phyloP scores from a whole-genome alignment of 768 basidiomycete species.

The Tephrocybe sp. region DNA sequence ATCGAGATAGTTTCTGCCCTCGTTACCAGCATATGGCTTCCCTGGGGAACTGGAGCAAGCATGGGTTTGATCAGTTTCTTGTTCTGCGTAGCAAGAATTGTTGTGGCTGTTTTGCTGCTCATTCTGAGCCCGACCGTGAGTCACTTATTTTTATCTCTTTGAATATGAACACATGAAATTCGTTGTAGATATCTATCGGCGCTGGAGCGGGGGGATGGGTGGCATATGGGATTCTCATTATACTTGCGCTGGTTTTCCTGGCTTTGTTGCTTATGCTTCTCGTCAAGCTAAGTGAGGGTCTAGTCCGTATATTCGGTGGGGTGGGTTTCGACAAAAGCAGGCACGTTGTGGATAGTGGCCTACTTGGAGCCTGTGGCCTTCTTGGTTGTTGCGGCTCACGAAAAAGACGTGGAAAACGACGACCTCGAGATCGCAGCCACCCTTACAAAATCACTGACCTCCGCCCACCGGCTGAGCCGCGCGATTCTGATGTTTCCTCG shows the following conservation, averaged over 20 bases:
- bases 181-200: conserved; percentile 75
- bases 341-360: conserved; percentile 78
- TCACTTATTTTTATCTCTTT: conserved; percentile 11
- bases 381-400: conserved; percentile 62
- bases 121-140: conserved; percentile 87
- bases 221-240: conserved; percentile 86
- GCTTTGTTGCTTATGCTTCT: conserved; percentile 80
- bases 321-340: conserved; percentile 83
- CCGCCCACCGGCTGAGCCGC: conserved; percentile 17
- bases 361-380: conserved; percentile 80
- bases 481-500: conserved; percentile 48
- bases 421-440: conserved; percentile 15
- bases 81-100: conserved; percentile 87
- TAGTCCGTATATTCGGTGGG: conserved; percentile 71
- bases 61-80: conserved; percentile 97
- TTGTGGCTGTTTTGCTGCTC: conserved; percentile 85
- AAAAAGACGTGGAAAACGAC: conserved; percentile 31
- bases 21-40: conserved; percentile 90
- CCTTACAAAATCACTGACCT: conserved; percentile 19
- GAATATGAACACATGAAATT: conserved; percentile 12
- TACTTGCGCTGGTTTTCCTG: conserved; percentile 78
- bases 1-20: conserved; percentile 86
- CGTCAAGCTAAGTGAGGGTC: conserved; percentile 81
- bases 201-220: conserved; percentile 86
- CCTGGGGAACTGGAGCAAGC: conserved; percentile 94